Evolutionary conservation across 2,329 filamentous ascomycete genomes (phyloP).

Genomic region (Phaeosphaeria sp.): DNA sequence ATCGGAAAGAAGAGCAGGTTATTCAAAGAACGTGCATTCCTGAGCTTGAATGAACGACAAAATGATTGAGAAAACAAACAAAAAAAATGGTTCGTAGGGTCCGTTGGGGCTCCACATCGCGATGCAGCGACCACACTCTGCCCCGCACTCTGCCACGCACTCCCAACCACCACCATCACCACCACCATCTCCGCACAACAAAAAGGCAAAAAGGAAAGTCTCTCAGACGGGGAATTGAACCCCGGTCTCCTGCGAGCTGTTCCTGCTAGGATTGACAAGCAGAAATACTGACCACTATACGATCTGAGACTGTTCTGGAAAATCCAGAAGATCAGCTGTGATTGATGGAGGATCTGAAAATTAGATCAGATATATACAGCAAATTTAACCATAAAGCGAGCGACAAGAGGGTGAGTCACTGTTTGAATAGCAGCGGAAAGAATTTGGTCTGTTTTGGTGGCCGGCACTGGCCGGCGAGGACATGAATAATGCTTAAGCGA

Average conservation of each 20-base stretch:
- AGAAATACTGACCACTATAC: constrained; percentile 29
- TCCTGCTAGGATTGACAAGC: constrained; percentile 17
- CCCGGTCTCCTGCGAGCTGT: constrained; percentile 20
- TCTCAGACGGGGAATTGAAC: too few species aligned
- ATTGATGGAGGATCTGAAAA: constrained; percentile 4
- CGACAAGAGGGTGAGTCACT: background rate
- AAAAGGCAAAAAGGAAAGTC: constrained; percentile 6
- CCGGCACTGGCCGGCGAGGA: background rate
- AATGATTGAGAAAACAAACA: background rate
- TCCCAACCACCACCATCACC: background rate
- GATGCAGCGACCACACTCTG: too few species aligned
- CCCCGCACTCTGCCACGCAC: background rate
- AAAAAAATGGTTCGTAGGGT: background rate
- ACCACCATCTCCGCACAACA: background rate
- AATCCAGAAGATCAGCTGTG: background rate
- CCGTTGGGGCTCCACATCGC: too few species aligned
- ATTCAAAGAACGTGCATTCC: too few species aligned
- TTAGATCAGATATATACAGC: background rate
- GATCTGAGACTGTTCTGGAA: constrained; percentile 12
- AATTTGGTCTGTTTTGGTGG: background rate
- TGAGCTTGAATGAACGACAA: too few species aligned
- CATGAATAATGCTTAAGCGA: constrained; percentile 5
- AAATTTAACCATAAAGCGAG: background rate
- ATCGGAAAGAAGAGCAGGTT: background rate
- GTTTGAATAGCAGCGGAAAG: background rate